Conservation (phyloP, 2,329 filamentous ascomycete species). For the Colletotrichum scovillei region DNA sequence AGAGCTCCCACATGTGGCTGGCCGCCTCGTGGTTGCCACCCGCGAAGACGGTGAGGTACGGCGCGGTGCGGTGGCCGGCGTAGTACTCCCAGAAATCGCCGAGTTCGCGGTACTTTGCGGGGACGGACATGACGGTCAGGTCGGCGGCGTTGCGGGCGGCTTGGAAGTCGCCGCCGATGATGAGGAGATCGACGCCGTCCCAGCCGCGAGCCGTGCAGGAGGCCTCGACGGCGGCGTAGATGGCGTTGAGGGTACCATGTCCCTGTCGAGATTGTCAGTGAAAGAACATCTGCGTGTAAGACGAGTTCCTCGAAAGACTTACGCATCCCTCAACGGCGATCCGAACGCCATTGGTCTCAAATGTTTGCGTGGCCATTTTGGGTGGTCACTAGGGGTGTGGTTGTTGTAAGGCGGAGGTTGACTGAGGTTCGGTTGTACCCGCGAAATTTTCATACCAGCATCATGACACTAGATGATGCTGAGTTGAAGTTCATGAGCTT, state of each 20-base stretch:
- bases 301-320: conserved; percentile 48
- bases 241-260: conserved; percentile 90
- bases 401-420: conserved; percentile 29
- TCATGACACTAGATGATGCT: background rate
- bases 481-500: background rate
- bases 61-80: conserved; percentile 78
- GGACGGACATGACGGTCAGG: conserved; percentile 89
- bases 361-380: conserved; percentile 46
- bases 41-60: conserved; percentile 91
- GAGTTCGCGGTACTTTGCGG: conserved; percentile 85
- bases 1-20: conserved; percentile 90
- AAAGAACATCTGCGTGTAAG: background rate
- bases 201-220: conserved; percentile 79
- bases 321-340: conserved; percentile 91
- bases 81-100: conserved; percentile 98
- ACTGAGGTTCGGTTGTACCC: conserved; percentile 7
- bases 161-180: conserved; percentile 93
- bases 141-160: conserved; percentile 90
- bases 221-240: conserved; percentile 82
- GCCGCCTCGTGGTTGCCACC: conserved; percentile 96
- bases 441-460: conserved; percentile 23
- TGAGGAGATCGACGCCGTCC: conserved; percentile 86
- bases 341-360: conserved; percentile 66
- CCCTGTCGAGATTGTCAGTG: conserved; percentile 64
- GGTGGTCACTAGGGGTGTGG: conserved; percentile 2